Evolutionary conservation across 768 basidiomycete species (phyloP), one percentile per base, ranked within the genome.

Genomic region (Tylopilus rubrobrunneus): DNA sequence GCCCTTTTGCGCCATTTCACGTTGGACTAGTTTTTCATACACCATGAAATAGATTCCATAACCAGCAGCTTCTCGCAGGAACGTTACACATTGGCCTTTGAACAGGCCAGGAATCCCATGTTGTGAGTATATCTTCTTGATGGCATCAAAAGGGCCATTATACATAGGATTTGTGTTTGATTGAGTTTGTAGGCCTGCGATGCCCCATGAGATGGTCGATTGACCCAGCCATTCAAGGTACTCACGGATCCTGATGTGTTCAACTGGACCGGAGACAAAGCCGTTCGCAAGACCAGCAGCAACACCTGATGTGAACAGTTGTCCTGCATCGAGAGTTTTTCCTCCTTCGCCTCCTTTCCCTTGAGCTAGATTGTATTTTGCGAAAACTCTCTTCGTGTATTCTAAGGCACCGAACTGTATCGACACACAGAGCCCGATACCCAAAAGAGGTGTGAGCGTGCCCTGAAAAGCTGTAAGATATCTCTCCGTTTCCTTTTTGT

Each of bases 361-460:
- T 4, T 67, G 68, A 9, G 70, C 67, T 45, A 78, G 52, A 65
- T 95, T 95, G 54, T 78, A 78, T 39, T 70, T 64, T 4, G 83
- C 81, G 62, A 95, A 94, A 60, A 78, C 75, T 17, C 94, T 84
- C 70, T 98, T 98, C 45, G 85, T 76, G 58, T 82, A 85, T 71
- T 96, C 93, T 53, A 98, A 77, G 28, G 84, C 92, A 52, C 85
- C 94, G 66, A 98, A 98, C 68, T 98, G 94, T 66, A 98, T 98
- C 11, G 93, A 95, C 5, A 98, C 94, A 64, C 94, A 98, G 39
- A 90, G 79, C 57, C 94, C 94, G 57, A 98, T 95, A 41, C 94
- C 94, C 19, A 96, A 75, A 11, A 98, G 75, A 11, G 94, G 94
- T 1, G 92, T 88, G 45, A 96, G 72, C 1, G 94, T 95, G 52